Base-by-base conservation (phyloP, 345 rosid species). In the Sonneratia alba region DNA sequence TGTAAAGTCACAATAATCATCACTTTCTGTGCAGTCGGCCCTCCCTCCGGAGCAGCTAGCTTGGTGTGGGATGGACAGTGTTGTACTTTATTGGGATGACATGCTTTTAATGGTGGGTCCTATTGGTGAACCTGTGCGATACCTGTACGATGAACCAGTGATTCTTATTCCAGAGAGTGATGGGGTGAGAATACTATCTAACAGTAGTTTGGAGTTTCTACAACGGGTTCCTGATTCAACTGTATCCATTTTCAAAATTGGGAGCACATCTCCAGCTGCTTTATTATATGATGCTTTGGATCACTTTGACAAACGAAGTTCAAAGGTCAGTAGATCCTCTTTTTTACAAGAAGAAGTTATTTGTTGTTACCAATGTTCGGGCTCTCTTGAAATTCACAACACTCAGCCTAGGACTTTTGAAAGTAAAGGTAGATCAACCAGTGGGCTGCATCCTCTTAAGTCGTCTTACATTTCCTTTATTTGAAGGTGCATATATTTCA, bases 141-240 rank as follows among this genome's bases (percentile, higher is more conserved):
- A 92, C 78, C 76, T 90, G 71, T 92, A 88, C 69, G 99, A 95
- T 78, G 99, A 92, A 66, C 98, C 98, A 0, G 71, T 90, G 38
- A 78, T 89, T 80, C 91, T 95, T 45, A 82, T 95, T 68, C 98
- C 99, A 3, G 99, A 95, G 80, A 88, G 97, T 76, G 98, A 95
- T 81, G 99, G 98, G 72, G 99, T 92, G 83, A 92, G 99, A 72
- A 85, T 95, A 72, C 79, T 95, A 70, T 87, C 99, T 49, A 92
- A 92, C 84, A 77, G 90, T 27, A 87, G 85, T 75, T 85, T 95
- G 90, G 99, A 92, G 76, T 91, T 90, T 80, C 87, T 95, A 42
- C 99, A 95, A 79, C 77, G 98, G 53, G 99, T 92, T 67, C 98
- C 99, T 74, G 93, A 93, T 82, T 95, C 98, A 42, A 95, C 98